A percentile compares a stretch with the other conserved stretches of the same genome.
Evolutionary conservation across 2,329 filamentous ascomycete genomes (phyloP).

Genomic region (Aspergillus latus): DNA sequence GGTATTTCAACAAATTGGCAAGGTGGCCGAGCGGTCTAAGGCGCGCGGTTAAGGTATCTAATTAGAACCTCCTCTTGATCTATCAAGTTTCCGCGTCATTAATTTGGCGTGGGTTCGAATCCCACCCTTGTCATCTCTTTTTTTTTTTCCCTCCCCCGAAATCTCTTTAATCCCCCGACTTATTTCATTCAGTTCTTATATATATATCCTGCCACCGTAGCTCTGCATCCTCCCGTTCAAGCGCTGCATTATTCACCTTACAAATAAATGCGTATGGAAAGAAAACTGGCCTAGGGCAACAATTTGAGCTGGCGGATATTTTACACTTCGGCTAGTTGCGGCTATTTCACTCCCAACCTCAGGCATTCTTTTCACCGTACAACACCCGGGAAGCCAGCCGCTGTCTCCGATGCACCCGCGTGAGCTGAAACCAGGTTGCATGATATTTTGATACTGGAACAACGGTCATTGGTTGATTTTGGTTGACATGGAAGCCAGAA

Average conservation of each 20-base stretch:
- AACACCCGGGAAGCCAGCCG: background rate
- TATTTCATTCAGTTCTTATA: too few species aligned
- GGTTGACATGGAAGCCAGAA: slow-evolving; percentile 24
- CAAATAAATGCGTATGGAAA: too few species aligned
- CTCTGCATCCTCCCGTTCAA: too few species aligned
- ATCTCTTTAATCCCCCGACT: background rate
- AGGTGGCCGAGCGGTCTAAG: slow-evolving; percentile 20
- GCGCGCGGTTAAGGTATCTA: slow-evolving; percentile 18
- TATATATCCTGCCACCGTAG: too few species aligned
- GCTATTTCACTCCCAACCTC: slow-evolving; percentile 7
- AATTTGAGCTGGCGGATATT: too few species aligned
- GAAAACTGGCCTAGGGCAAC: too few species aligned
- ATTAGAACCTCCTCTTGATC: slow-evolving; percentile 10
- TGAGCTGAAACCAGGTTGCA: background rate
- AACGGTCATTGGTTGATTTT: slow-evolving; percentile 19
- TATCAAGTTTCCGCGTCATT: slow-evolving; percentile 18
- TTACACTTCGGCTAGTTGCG: too few species aligned
- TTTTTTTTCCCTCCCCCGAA: background rate
- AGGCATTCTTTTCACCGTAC: background rate
- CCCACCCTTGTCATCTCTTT: slow-evolving; percentile 17
- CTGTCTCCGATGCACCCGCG: background rate
- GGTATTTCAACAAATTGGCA: slow-evolving; percentile 7
- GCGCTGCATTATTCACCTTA: too few species aligned
- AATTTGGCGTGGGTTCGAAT: slow-evolving; percentile 20
- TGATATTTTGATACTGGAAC: background rate